phyloP scores from a whole-genome alignment of 352 stramenopile species.

The Globisporangium irregulare region DNA sequence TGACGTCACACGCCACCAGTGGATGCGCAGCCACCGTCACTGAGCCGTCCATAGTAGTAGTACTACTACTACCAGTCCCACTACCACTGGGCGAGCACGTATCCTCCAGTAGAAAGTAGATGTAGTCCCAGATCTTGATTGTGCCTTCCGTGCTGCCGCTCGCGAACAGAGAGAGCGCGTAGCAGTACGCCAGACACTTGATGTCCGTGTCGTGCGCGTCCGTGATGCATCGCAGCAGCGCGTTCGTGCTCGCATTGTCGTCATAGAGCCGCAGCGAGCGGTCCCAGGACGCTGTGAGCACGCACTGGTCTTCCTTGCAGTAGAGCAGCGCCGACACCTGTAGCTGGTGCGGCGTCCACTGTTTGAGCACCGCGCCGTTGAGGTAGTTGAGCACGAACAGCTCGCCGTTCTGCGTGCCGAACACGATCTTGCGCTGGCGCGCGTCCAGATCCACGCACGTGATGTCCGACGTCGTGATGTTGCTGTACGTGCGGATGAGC shows the following conservation, averaged over 20 bases:
- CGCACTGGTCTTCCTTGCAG: conserved; percentile 72
- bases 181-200: conserved; percentile 75
- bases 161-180: conserved; percentile 59
- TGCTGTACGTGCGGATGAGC: conserved; percentile 59
- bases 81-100: conserved; percentile 25
- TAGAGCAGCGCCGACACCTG: conserved; percentile 65
- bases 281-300: conserved; percentile 77
- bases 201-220: conserved; percentile 77
- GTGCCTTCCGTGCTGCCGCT: conserved; percentile 55
- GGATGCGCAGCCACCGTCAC: background rate
- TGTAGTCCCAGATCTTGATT: conserved; percentile 87
- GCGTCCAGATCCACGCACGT: conserved; percentile 70
- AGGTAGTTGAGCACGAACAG: conserved; percentile 72
- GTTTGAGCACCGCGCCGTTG: conserved; percentile 64
- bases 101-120: conserved; percentile 80
- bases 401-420: conserved; percentile 65
- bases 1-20: conserved; percentile 42
- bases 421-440: conserved; percentile 64
- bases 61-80: too few species aligned
- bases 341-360: conserved; percentile 60
- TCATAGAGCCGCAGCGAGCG: conserved; percentile 71
- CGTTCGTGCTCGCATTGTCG: conserved; percentile 52
- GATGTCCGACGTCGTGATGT: conserved; percentile 54
- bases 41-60: conserved; percentile 11
- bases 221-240: conserved; percentile 58